Conservation (phyloP, 1,139 yeast genomes). For the Torulaspora globosa region DNA sequence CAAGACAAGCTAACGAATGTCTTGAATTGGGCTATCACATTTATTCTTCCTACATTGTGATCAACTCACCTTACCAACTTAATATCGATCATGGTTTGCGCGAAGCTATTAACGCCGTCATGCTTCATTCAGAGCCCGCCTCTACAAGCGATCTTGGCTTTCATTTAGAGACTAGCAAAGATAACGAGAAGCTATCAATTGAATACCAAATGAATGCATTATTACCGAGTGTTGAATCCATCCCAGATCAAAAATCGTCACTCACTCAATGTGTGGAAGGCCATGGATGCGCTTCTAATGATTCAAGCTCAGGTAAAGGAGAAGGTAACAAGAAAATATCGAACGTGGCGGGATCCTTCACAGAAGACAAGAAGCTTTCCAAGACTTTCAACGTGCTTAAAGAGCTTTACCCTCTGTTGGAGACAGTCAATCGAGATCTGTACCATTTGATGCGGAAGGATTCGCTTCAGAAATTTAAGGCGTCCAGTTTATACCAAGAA, state of each 20-base stretch:
- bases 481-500: constrained; percentile 40
- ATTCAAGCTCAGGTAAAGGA: too few species aligned
- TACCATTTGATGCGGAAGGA: constrained; percentile 65
- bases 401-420: constrained; percentile 41
- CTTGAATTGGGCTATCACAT: constrained; percentile 57
- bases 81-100: constrained; percentile 64
- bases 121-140: constrained; percentile 42
- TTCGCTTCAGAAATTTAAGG: constrained; percentile 66
- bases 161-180: background rate
- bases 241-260: background rate
- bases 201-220: background rate
- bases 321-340: background rate
- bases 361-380: constrained; percentile 29
- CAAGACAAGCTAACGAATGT: constrained; percentile 48
- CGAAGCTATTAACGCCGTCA: constrained; percentile 44
- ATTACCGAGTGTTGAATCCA: background rate
- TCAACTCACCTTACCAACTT: constrained; percentile 65
- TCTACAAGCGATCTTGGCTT: constrained; percentile 1
- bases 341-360: constrained; percentile 4
- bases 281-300: background rate
- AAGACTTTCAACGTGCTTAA: constrained; percentile 39
- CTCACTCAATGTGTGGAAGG: background rate
- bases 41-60: constrained; percentile 62
- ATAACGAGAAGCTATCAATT: background rate
- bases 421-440: constrained; percentile 46